These are phyloP conservation scores for Cocos nucifera DNA, from an alignment of 176 grass and related monocot genomes.

Conservation along the genomic window DNA sequence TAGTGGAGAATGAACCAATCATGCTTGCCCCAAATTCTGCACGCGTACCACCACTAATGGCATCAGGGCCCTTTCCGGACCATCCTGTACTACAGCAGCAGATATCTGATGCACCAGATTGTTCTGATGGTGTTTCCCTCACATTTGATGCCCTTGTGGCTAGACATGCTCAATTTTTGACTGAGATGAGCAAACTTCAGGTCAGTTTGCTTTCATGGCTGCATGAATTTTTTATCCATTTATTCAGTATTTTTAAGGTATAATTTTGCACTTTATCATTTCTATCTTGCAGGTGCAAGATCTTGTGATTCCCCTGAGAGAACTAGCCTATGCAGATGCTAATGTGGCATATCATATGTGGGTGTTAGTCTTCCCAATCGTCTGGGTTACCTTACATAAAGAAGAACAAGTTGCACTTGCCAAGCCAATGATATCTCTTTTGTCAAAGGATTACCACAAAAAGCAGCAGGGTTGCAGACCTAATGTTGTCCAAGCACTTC, in stretches of 20 bases:
- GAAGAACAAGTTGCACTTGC: slow-evolving; percentile 87
- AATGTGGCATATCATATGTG: slow-evolving; percentile 97
- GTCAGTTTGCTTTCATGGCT: slow-evolving; percentile 32
- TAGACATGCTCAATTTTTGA: slow-evolving; percentile 85
- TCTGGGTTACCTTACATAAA: slow-evolving; percentile 97
- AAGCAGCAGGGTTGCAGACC: slow-evolving; percentile 89
- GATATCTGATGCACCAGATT: slow-evolving; percentile 41
- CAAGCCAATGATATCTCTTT: slow-evolving; percentile 86
- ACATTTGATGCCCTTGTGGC: slow-evolving; percentile 69
- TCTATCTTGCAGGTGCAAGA: slow-evolving; percentile 60
- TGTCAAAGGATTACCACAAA: slow-evolving; percentile 98
- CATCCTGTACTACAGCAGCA: slow-evolving; percentile 53
- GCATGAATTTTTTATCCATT: slow-evolving; percentile 1
- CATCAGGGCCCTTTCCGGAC: slow-evolving; percentile 48
- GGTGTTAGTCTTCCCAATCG: slow-evolving; percentile 98
- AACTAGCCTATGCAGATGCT: slow-evolving; percentile 89
- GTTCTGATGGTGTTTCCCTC: slow-evolving; percentile 45
- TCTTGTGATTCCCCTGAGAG: slow-evolving; percentile 79
- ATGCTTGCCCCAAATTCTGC: slow-evolving; percentile 90
- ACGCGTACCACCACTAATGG: slow-evolving; percentile 70
- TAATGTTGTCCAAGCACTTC: slow-evolving; percentile 92
- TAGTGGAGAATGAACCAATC: slow-evolving; percentile 90
- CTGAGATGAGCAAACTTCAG: slow-evolving; percentile 78
- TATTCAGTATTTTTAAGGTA: slow-evolving; percentile 2
- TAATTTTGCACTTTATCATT: slow-evolving; percentile 11